Evolutionary conservation across 1,284 basidiomycete species (phyloP), one percentile per base, ranked within the genome.

Genomic region (Afroboletus lepidellus): DNA sequence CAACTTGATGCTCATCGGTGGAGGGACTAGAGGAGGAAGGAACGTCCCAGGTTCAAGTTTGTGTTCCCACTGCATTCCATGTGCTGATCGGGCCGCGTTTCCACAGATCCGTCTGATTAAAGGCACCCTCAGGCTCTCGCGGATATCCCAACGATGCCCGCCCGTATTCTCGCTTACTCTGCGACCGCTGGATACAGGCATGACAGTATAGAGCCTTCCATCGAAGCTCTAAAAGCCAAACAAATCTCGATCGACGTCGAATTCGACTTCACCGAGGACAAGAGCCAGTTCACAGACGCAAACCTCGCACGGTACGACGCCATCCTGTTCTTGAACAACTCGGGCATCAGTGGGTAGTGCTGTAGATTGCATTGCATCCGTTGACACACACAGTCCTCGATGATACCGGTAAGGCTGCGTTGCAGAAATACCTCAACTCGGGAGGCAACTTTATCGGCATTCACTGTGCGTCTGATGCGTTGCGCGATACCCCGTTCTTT

Each of bases 381-480:
- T 18, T 30, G 11, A 53, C 50, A 16, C 45, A 44, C 58, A 20
- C 57, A 81, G 84, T 88, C 27, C 75, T 90, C 25, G 78, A 84
- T 54, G 72, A 73, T 3, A 57, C 66, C 1, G 79, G 80, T 8
- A 77, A 84, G 62, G 70, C 71, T 5, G 84, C 83, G 4, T 73
- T 90, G 42, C 75, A 79, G 51, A 74, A 62, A n/a, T 89, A 81
- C 63, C 70, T 87, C 43, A 74, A 84, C 64, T 69, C 76, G 1
- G 87, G 88, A 32, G 89, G 89, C 1, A 87, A 86, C 63, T 90
- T 87, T 54, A 70, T 81, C 36, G 87, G 77, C 1, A 72, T 90
- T 21, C 89, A 91, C 62, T 78, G 85, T 32, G 84, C 87, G 1
- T 82, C 85, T 2, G 88, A 85, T 50, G 82, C 80, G 43, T 71